These are phyloP conservation scores for Kurtzmaniella quercitrusa DNA, from an alignment of 1,139 yeast species.

Conservation along the genomic window DNA sequence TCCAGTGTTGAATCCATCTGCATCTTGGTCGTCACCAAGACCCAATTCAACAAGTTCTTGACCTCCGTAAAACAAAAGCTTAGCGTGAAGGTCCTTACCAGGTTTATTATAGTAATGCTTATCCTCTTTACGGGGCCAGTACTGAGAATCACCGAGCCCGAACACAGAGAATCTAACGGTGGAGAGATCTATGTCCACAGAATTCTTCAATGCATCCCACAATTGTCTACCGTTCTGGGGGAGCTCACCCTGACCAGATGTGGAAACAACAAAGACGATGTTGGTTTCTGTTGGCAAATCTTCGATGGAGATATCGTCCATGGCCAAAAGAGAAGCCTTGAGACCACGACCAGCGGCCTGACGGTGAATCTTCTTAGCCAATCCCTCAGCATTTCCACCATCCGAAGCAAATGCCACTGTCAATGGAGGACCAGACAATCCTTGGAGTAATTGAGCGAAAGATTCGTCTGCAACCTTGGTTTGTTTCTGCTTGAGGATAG, in stretches of 20 bases:
- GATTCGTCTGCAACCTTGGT: conserved; percentile 72
- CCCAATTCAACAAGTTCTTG: conserved; percentile 71
- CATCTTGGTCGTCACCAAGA: conserved; percentile 95
- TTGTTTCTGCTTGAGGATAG: conserved; percentile 56
- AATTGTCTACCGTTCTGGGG: conserved; percentile 91
- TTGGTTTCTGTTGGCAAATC: conserved; percentile 80
- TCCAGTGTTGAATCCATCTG: conserved; percentile 91
- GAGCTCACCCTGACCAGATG: conserved; percentile 98
- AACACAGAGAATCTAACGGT: conserved; percentile 70
- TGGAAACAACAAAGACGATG: conserved; percentile 76
- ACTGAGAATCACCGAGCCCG: conserved; percentile 90
- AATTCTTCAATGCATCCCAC: conserved; percentile 77
- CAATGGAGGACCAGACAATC: conserved; percentile 89
- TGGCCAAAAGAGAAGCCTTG: conserved; percentile 68
- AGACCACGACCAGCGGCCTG: conserved; percentile 87
- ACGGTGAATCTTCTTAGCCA: conserved; percentile 77
- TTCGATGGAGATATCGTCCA: conserved; percentile 83
- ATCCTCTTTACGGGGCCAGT: conserved; percentile 98
- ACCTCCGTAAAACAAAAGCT: conserved; percentile 69
- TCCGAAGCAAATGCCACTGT: conserved; percentile 91
- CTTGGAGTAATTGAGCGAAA: conserved; percentile 70
- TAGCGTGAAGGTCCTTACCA: conserved; percentile 64
- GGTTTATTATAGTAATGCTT: conserved; percentile 93
- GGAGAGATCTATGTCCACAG: conserved; percentile 71
- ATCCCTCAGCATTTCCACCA: conserved; percentile 86